Evolutionary conservation across 2,329 filamentous ascomycete species (phyloP).

Genomic region (Alternaria alternata): DNA sequence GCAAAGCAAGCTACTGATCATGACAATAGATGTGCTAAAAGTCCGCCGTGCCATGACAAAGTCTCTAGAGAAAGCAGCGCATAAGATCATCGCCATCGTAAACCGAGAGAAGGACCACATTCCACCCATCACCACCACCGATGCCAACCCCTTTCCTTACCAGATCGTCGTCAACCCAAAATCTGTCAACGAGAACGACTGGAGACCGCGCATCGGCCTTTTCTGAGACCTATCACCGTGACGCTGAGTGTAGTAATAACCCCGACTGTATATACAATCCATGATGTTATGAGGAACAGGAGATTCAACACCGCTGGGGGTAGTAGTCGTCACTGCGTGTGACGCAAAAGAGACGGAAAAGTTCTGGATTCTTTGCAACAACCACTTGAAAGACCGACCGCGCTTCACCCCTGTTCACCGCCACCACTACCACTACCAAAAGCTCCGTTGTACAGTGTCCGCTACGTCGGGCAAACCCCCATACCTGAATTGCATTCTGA

Average conservation of each 20-base stretch:
- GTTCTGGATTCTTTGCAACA: constrained; percentile 4
- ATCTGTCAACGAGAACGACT: constrained; percentile 65
- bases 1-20: constrained; percentile 9
- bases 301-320: constrained; percentile 35
- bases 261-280: constrained; percentile 32
- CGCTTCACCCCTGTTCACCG: constrained; percentile 9
- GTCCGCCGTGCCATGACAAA: constrained; percentile 91
- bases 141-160: constrained; percentile 93
- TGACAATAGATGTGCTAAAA: constrained; percentile 78
- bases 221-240: constrained; percentile 29
- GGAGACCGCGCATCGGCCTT: constrained; percentile 77
- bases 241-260: background rate
- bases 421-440: constrained; percentile 17
- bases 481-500: constrained; percentile 8
- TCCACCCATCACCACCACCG: constrained; percentile 91
- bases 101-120: constrained; percentile 95
- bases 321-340: constrained; percentile 7
- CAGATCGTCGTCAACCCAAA: constrained; percentile 90
- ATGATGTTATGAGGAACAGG: constrained; percentile 19
- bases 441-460: constrained; percentile 37
- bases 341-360: constrained; percentile 34
- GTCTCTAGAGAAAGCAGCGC: constrained; percentile 82
- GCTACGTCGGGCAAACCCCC: constrained; percentile 28
- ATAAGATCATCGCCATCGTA: constrained; percentile 88
- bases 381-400: constrained; percentile 13